Percentiles rank a stretch among this genome's conserved stretches.
Evolutionary conservation across 2,329 filamentous ascomycete genomes (phyloP).

Genomic region (Alternaria postmessia): DNA sequence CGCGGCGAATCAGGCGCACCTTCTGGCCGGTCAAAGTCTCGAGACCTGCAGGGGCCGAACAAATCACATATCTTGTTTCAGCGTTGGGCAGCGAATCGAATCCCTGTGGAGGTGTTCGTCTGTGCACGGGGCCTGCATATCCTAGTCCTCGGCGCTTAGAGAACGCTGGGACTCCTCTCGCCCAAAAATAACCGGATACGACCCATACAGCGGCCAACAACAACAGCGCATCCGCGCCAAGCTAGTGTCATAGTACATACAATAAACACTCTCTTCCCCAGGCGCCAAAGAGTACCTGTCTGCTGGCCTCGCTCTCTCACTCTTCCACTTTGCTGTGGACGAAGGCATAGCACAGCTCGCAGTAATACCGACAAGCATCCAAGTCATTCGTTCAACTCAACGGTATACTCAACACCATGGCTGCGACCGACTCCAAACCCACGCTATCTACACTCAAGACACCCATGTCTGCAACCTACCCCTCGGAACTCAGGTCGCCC

Average conservation of each 20-base stretch:
- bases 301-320: slow-evolving; percentile 38
- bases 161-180: slow-evolving; percentile 40
- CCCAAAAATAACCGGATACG: slow-evolving; percentile 30
- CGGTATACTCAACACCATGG: slow-evolving; percentile 42
- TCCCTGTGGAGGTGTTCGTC: slow-evolving; percentile 22
- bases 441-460: slow-evolving; percentile 56
- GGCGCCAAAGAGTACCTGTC: slow-evolving; percentile 36
- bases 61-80: slow-evolving; percentile 50
- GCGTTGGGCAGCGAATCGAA: slow-evolving; percentile 31
- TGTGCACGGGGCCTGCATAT: slow-evolving; percentile 28
- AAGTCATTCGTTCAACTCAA: slow-evolving; percentile 40
- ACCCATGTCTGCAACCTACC: slow-evolving; percentile 68
- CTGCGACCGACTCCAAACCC: slow-evolving; percentile 53
- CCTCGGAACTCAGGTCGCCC: slow-evolving; percentile 68
- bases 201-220: slow-evolving; percentile 44
- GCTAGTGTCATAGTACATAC: slow-evolving; percentile 35
- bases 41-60: slow-evolving; percentile 47
- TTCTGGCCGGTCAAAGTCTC: slow-evolving; percentile 22
- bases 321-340: slow-evolving; percentile 38
- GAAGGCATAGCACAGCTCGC: slow-evolving; percentile 37
- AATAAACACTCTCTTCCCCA: slow-evolving; percentile 45
- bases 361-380: slow-evolving; percentile 28
- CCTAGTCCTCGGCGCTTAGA: slow-evolving; percentile 42
- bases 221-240: slow-evolving; percentile 40
- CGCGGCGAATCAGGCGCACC: slow-evolving; percentile 38